Evolutionary conservation across 257 asterid species (phyloP), one percentile per base, ranked within the genome.

Genomic region (Capsicum rhomboideum): DNA sequence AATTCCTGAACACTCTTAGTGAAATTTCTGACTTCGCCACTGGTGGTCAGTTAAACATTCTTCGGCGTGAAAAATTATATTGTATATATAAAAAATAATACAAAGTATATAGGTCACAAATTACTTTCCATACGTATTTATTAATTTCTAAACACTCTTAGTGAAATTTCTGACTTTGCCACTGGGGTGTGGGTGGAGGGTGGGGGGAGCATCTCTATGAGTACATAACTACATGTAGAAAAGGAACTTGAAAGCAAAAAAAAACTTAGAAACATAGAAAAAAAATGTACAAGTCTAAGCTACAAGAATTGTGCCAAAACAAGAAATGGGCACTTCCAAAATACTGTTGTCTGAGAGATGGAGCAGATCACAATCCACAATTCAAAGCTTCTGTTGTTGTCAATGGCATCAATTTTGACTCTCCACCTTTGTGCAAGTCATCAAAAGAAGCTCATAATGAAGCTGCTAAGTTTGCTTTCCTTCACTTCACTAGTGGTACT

Each of bases 321-420:
- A 85, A 79, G 69, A 88, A 78, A 80, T 88, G 92, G 92, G 86
- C 79, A 46, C 34, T 87, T 79, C 93, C 94, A 21, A 68, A 34
- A 44, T 91, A 91, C 87, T 78, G 91, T 17, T 74, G 79, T 85
- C 55, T 86, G 81, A 87, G 66, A 83, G 90, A 86, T 81, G 94
- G 93, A 63, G 56, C 74, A 69, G 92, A 87, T n/a, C 94, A 91
- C 61, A 18, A 53, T 83, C 91, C 92, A 4, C 84, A 67, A 58
- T 91, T 88, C 81, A 91, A 85, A 87, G 94, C 94, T 78, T 88
- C 92, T 21, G 92, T 90, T 4, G 50, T 87, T 78, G 91, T 88
- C 28, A 28, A 68, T 50, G 91, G 92, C 61, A 11, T 52, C 86
- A 88, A 82, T 56, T 91, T 91, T 55, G 85, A 88, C 75, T 28